Percentiles rank a stretch among this genome's conserved stretches.
phyloP scores from a whole-genome alignment of 495 filamentous ascomycete genomes.

The Talaromyces wortmannii region DNA sequence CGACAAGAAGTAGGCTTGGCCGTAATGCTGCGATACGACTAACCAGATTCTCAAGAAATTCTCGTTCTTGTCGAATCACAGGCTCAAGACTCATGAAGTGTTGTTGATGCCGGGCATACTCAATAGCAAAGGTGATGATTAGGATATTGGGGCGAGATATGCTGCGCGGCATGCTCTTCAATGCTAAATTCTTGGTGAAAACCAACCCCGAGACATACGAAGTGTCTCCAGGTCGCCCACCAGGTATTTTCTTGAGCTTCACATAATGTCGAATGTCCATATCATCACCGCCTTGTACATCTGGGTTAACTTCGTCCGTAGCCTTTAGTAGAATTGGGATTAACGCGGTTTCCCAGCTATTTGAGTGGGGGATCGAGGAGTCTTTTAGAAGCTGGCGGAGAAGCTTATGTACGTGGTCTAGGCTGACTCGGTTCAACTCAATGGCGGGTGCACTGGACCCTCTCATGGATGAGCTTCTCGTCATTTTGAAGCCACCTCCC shows the following conservation, averaged over 20 bases:
- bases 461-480: constrained; percentile 78
- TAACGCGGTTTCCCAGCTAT: constrained; percentile 84
- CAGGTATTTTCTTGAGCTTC: constrained; percentile 93
- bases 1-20: constrained; percentile 79
- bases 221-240: constrained; percentile 84
- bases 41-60: constrained; percentile 88
- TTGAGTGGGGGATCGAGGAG: constrained; percentile 58
- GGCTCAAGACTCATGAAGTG: constrained; percentile 98
- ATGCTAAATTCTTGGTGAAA: constrained; percentile 91
- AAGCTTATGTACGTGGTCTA: constrained; percentile 81
- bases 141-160: constrained; percentile 81
- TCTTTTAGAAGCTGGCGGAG: constrained; percentile 78
- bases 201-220: constrained; percentile 92
- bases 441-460: constrained; percentile 65
- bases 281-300: constrained; percentile 81
- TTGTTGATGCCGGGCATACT: constrained; percentile 89
- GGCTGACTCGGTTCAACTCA: constrained; percentile 78
- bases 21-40: constrained; percentile 82
- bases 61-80: constrained; percentile 93
- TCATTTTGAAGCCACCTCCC: constrained; percentile 52
- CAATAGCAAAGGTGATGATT: constrained; percentile 90
- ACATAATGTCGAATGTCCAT: constrained; percentile 99
- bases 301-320: constrained; percentile 90
- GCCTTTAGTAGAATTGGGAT: constrained; percentile 87
- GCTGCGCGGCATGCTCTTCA: constrained; percentile 90